A percentile compares a stretch with the other conserved stretches of the same genome.
Conservation (phyloP, 2,329 filamentous ascomycete species). For the Colletotrichum nymphaeae region DNA sequence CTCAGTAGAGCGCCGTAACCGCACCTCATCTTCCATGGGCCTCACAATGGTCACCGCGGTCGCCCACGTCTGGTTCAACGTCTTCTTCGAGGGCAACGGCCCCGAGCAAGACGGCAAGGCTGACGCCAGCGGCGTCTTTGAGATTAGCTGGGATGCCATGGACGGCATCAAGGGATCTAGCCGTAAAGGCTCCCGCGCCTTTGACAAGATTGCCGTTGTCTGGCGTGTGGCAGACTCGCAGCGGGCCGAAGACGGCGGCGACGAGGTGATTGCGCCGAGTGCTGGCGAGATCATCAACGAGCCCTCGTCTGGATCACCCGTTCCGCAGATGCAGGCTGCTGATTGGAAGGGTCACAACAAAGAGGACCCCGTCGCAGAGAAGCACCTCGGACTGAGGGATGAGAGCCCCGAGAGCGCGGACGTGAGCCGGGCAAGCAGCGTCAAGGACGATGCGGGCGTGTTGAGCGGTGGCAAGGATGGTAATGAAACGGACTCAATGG, state of each 20-base stretch:
- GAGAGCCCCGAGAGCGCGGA: constrained; percentile 73
- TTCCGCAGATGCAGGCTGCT: constrained; percentile 76
- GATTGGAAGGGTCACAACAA: constrained; percentile 77
- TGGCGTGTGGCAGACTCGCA: constrained; percentile 69
- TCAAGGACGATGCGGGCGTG: constrained; percentile 58
- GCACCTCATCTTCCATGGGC: constrained; percentile 79
- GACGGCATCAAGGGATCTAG: constrained; percentile 94
- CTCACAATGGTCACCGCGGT: constrained; percentile 92
- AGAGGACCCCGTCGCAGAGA: constrained; percentile 62
- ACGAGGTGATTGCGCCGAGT: constrained; percentile 38
- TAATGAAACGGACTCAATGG: constrained; percentile 40
- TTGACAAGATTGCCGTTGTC: constrained; percentile 86
- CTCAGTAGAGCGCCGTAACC: constrained; percentile 87
- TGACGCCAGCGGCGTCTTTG: constrained; percentile 73
- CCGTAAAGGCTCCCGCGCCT: constrained; percentile 82
- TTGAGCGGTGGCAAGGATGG: constrained; percentile 8
- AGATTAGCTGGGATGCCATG: constrained; percentile 75
- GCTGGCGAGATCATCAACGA: constrained; percentile 60
- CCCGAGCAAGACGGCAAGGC: constrained; percentile 75
- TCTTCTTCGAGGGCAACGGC: constrained; percentile 87
- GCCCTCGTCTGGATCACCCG: constrained; percentile 73
- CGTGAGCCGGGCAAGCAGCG: constrained; percentile 79
- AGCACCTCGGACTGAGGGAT: constrained; percentile 75
- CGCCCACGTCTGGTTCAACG: constrained; percentile 97
- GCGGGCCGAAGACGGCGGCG: constrained; percentile 35